Conservation (phyloP, 2,329 filamentous ascomycete genomes). For the Aphanoascus verrucosus region DNA sequence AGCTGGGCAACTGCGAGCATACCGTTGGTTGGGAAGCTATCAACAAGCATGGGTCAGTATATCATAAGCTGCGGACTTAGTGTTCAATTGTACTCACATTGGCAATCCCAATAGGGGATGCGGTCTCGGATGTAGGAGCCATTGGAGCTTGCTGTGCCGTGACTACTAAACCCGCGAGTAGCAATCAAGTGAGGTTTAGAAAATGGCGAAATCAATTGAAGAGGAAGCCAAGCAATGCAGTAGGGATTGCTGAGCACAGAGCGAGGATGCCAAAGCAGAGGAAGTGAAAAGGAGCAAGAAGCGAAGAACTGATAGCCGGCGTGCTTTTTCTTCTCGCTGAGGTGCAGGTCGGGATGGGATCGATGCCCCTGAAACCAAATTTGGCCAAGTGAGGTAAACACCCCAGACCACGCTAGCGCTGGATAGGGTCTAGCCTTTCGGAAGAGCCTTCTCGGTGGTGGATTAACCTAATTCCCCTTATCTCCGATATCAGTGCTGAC, state of each 20-base stretch:
- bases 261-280: conserved; percentile 1
- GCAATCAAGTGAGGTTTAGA: background rate
- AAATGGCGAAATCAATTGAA: conserved; percentile 4
- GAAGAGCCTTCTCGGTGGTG: conserved; percentile 16
- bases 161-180: conserved; percentile 17
- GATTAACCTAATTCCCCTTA: conserved; percentile 19
- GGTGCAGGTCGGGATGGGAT: conserved; percentile 1
- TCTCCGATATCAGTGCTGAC: conserved; percentile 2
- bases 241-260: background rate
- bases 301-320: conserved; percentile 11
- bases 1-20: conserved; percentile 20
- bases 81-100: conserved; percentile 44
- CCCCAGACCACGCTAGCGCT: conserved; percentile 25
- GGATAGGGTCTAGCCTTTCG: conserved; percentile 18
- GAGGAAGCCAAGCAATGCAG: background rate
- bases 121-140: conserved; percentile 48
- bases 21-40: conserved; percentile 60
- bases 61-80: background rate
- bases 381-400: conserved; percentile 18
- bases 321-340: conserved; percentile 15
- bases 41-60: conserved; percentile 26
- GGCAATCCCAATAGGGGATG: conserved; percentile 62
- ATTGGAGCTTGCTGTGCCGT: conserved; percentile 29
- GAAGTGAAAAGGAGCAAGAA: conserved; percentile 16
- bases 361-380: conserved; percentile 28